phyloP scores from a whole-genome alignment of 1,284 basidiomycete species.

The Leccinum insigne region DNA sequence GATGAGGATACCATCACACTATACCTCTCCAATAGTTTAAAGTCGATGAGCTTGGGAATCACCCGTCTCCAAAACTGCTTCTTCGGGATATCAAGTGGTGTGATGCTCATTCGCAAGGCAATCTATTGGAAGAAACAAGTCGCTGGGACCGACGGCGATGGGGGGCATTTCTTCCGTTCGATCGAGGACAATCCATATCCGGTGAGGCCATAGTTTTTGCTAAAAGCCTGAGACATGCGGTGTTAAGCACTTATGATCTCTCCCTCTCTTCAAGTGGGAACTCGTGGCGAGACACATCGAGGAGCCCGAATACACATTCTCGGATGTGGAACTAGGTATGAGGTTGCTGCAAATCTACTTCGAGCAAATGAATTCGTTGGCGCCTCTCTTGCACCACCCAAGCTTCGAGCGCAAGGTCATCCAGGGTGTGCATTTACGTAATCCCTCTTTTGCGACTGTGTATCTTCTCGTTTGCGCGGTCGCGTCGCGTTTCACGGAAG shows the following conservation, averaged over 20 bases:
- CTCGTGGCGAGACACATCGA: constrained; percentile 18
- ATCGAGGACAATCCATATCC: constrained; percentile 37
- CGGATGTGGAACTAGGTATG: constrained; percentile 60
- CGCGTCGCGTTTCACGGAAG: constrained; percentile 68
- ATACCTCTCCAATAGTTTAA: constrained; percentile 24
- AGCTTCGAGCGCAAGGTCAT: constrained; percentile 66
- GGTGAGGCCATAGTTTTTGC: constrained; percentile 32
- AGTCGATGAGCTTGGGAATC: constrained; percentile 23
- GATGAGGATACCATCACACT: constrained; percentile 34
- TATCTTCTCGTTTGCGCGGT: constrained; percentile 77
- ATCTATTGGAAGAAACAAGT: constrained; percentile 66
- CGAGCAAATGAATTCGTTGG: constrained; percentile 49
- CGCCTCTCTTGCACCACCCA: constrained; percentile 78
- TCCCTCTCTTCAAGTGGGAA: constrained; percentile 42
- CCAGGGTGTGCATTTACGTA: constrained; percentile 57
- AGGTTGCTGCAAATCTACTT: constrained; percentile 75
- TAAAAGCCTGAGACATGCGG: not conserved
- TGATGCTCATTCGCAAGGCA: constrained; percentile 64
- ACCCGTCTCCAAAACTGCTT: constrained; percentile 47
- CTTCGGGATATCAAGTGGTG: constrained; percentile 72
- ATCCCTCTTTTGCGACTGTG: constrained; percentile 65
- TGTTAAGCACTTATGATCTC: not conserved
- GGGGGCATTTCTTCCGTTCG: not conserved
- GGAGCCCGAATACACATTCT: constrained; percentile 43
- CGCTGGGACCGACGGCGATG: constrained; percentile 34